Base-by-base conservation (phyloP, 2,329 filamentous ascomycete species). In the Exophiala bonariae region DNA sequence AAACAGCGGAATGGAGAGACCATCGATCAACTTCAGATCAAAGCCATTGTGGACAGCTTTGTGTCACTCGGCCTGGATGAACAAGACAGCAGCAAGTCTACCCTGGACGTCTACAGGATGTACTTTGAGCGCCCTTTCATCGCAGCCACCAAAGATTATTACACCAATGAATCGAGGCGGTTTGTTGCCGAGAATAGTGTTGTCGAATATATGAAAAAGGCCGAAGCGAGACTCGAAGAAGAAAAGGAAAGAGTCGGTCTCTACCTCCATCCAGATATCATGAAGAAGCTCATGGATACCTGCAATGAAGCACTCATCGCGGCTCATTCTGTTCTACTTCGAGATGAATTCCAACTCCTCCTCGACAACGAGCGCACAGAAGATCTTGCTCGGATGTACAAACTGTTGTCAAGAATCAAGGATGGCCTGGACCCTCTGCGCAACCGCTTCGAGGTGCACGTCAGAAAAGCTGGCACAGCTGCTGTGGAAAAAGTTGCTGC, bases 121-220 rank as follows among this genome's bases (percentile, higher is more conserved):
- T 87, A 90, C 71, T 99, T 99, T 64, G 92, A 99, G 72, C 82
- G 81, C 61, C 93, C 95, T 0, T 99, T 96, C 78, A 79, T 99
- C 42, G 78, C 79, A 4, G 89, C 90, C 3, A 99, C 93, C 8
- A 82, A 81, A 59, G 73, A 78, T 22, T 99, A 96, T 72, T 99
- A 99, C 67, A 79, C 89, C 59, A 84, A 86, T 36, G 95, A 99
- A 67, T 97, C 93, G 16, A 89, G 89, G 61, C 86, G 90, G 55
- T 99, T 99, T 64, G 83, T 99, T 26, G 88, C 90, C 9, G 92
- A 97, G 68, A 99, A 99, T 66, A 95, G 87, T 55, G 90, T 99
- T 3, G 91, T 99, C 26, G 93, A 99, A 65, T 99, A 97, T 72
- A 97, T 99, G 93, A 97, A 97, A 77, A 99, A 99, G 79, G 95